Base-by-base conservation (phyloP, 768 basidiomycete genomes). In the Phylloporus sp. region DNA sequence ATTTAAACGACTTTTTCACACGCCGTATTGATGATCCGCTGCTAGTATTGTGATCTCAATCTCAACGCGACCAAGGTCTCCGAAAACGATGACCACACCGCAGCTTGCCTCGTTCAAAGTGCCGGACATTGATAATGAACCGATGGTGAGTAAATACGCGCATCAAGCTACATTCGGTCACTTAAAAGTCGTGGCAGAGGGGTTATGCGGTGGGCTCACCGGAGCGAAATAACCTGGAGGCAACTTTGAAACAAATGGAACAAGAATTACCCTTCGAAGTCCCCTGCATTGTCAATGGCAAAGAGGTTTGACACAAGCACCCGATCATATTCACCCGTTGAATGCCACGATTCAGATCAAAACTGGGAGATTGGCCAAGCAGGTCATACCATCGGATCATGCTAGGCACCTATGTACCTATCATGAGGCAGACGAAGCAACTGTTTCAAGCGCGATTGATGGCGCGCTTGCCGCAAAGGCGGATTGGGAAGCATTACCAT, bases 401-500 rank as follows among this genome's bases (percentile, higher is more conserved):
- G 82, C 86, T 28, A 77, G 75, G 50, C 77, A 88, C 65, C 78
- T 98, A 23, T 91, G 89, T 73, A 75, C 77, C 15, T 97, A 95
- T 71, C 90, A 95, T 61, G 85, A 94, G 70, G 93, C 95, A 12
- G 88, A 94, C 52, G 76, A 83, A 38, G 82, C 80, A 22, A 83
- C 83, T 3, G 82, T 97, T 39, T 68, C 79, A 7, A 72, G 74
- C 48, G 97, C 97, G 18, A 95, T 99, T 58, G 82, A 88, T 22
- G 88, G 88, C 29, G 90, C 95, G 12, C 80, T 98, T 32, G 80
- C 81, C 10, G 95, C 92, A 16, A 95, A 94, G 70, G 73, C 73
- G 15, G 82, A 80, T 45, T 99, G 97, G 97, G 97, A 98, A 74
- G 77, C 80, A 43, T 74, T 98, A 78, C 94, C 95, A 0, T 99